Evolutionary conservation across 129 eudicot genomes (phyloP), one percentile per base, ranked within the genome.

Genomic region (Ambrosia trifida): DNA sequence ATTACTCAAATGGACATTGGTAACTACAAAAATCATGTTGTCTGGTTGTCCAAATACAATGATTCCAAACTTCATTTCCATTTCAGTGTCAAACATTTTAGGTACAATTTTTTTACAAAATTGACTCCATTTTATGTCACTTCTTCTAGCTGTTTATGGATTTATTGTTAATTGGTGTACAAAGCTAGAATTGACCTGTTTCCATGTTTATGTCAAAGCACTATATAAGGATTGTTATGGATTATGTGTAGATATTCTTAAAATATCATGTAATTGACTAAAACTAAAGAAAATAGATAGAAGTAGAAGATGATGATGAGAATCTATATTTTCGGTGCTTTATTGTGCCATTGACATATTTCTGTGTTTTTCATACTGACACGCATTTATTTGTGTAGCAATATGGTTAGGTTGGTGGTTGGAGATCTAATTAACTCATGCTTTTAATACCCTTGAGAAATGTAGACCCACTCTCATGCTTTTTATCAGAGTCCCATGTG

Each of bases 281-380:
- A 59, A 76, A 60, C 16, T 44, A 49, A 58, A 19, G 20, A 52
- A 68, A 33, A 35, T 46, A 68, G 75, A 68, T 75, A 68, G 17
- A 44, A 66, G 18, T 31, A 32, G 14, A 28, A 57, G 63, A 19
- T 67, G 17, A 76, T 67, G 50, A 14, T 73, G 16, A 54, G 52
- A 20, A 64, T 63, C 77, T 41, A 72, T 50, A 60, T 77, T 77
- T 78, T 70, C 67, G 72, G 72, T 70, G 82, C 71, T 70, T 78
- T 63, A 78, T 78, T 70, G 72, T 45, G 69, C 58, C 68, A 46
- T 16, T 67, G 53, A 32, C 66, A 51, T 74, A 64, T 74, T 72
- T 65, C 33, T 38, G 12, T 30, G 12, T 8, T 35, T 69, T n/a
- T 19, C 70, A 76, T 58, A 47, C 64, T 76, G n/a, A 28, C 19